A percentile compares a stretch with the other conserved stretches of the same genome.
phyloP scores from a whole-genome alignment of 805 yeast species.

The Wickerhamomyces rabaulensis region DNA sequence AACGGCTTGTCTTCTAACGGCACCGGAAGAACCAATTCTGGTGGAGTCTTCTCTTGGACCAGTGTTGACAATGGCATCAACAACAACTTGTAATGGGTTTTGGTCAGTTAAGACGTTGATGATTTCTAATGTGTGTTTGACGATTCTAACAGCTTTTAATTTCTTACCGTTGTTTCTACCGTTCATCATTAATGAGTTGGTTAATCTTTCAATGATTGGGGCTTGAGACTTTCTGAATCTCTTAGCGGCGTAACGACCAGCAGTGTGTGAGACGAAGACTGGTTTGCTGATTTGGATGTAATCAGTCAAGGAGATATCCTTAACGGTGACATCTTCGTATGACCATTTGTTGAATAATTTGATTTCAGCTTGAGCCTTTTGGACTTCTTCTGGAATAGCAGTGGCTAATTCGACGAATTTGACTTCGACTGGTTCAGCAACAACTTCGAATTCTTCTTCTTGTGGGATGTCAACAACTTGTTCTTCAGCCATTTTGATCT shows the following conservation, averaged over 20 bases:
- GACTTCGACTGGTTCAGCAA: conserved; percentile 78
- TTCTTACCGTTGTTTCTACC: conserved; percentile 99
- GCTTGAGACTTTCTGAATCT: conserved; percentile 99
- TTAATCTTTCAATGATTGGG: conserved; percentile 98
- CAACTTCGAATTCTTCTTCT: conserved; percentile 55
- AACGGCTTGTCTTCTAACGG: conserved; percentile 99
- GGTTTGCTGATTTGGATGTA: conserved; percentile 98
- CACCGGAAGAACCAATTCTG: conserved; percentile 99
- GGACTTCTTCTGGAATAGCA: conserved; percentile 93
- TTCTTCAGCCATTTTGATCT: conserved; percentile 74
- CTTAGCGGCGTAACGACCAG: conserved; percentile 99
- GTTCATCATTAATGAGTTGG: conserved; percentile 99
- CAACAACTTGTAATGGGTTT: conserved; percentile 99
- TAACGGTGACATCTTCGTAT: conserved; percentile 94
- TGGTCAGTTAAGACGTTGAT: conserved; percentile 95
- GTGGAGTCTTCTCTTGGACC: conserved; percentile 99
- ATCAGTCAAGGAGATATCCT: conserved; percentile 97
- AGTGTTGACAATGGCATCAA: conserved; percentile 98
- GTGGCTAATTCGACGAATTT: conserved; percentile 86
- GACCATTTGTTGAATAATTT: conserved; percentile 99
- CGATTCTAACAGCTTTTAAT: conserved; percentile 99
- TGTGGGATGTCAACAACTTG: conserved; percentile 40
- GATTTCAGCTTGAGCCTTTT: conserved; percentile 92
- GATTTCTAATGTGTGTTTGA: conserved; percentile 98
- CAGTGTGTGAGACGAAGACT: conserved; percentile 97